A percentile compares a stretch with the other conserved stretches of the same genome.
phyloP scores from a whole-genome alignment of 2,329 filamentous ascomycete species.

The Triangularia setosa region DNA sequence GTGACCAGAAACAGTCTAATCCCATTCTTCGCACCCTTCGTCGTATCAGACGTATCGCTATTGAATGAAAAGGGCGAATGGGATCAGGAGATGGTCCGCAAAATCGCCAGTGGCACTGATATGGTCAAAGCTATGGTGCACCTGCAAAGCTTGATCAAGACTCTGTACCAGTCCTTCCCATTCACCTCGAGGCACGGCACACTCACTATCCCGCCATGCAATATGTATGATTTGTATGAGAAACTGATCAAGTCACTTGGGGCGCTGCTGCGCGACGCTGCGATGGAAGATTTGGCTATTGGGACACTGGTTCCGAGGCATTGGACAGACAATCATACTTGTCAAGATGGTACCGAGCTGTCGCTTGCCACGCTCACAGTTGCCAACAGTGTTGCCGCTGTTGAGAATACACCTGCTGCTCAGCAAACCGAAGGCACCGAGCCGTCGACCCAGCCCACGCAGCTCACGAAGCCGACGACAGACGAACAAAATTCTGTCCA shows the following conservation, averaged over 20 bases:
- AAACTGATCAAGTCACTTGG: constrained; percentile 72
- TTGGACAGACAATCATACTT: constrained; percentile 42
- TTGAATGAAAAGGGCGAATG: constrained; percentile 34
- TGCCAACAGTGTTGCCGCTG: neutral
- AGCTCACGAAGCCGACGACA: constrained; percentile 36
- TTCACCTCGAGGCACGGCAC: constrained; percentile 61
- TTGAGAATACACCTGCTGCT: neutral
- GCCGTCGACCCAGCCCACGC: constrained; percentile 27
- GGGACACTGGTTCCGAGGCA: constrained; percentile 68
- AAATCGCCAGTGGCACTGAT: constrained; percentile 63
- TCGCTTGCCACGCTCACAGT: neutral
- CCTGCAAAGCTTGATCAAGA: constrained; percentile 70
- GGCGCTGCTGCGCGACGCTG: constrained; percentile 70
- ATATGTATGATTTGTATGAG: constrained; percentile 79
- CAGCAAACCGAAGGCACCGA: constrained; percentile 15
- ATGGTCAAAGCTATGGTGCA: constrained; percentile 75
- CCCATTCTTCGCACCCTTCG: constrained; percentile 68
- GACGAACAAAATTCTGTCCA: constrained; percentile 41
- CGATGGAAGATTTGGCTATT: constrained; percentile 80
- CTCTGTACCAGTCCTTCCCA: constrained; percentile 71
- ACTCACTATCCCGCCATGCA: constrained; percentile 69
- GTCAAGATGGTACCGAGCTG: constrained; percentile 9
- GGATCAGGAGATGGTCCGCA: constrained; percentile 36
- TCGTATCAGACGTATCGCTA: constrained; percentile 43
- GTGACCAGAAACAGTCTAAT: constrained; percentile 45